Conservation (phyloP, 192 early-diverging fungal species). For the Kickxella alabastrina region DNA sequence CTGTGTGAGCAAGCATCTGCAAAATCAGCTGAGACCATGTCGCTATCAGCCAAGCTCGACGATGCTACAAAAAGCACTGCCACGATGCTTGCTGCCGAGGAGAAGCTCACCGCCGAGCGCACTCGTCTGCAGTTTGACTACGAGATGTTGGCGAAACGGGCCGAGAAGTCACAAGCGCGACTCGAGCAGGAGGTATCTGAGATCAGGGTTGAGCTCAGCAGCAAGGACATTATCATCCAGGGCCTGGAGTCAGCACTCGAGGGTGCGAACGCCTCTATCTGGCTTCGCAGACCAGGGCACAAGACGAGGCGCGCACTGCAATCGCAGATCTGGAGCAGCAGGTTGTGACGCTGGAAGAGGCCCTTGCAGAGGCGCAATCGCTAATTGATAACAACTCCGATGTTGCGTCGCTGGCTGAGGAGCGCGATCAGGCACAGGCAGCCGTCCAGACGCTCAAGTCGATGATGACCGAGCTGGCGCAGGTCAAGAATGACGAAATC, state of each 20-base stretch:
- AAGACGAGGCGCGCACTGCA: constrained; percentile 2
- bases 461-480: constrained; percentile 49
- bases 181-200: constrained; percentile 32
- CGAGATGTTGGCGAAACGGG: constrained; percentile 7
- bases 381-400: background rate
- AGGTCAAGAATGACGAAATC: constrained; percentile 41
- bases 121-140: constrained; percentile 10
- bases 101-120: constrained; percentile 1
- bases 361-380: background rate
- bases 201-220: constrained; percentile 15
- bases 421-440: constrained; percentile 18
- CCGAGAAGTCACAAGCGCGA: constrained; percentile 15
- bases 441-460: constrained; percentile 29
- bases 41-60: background rate
- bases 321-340: constrained; percentile 7
- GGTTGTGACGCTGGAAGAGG: background rate
- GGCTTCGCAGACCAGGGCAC: constrained; percentile 6
- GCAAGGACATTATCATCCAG: constrained; percentile 18
- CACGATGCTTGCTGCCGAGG: background rate
- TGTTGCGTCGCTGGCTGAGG: constrained; percentile 8
- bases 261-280: constrained; percentile 13
- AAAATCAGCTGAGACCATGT: background rate
- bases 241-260: constrained; percentile 32
- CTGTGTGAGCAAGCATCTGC: background rate
- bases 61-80: background rate